Percentiles rank a stretch among this genome's conserved stretches.
Evolutionary conservation across 768 basidiomycete genomes (phyloP).

Genomic region (Boletus fagicola): DNA sequence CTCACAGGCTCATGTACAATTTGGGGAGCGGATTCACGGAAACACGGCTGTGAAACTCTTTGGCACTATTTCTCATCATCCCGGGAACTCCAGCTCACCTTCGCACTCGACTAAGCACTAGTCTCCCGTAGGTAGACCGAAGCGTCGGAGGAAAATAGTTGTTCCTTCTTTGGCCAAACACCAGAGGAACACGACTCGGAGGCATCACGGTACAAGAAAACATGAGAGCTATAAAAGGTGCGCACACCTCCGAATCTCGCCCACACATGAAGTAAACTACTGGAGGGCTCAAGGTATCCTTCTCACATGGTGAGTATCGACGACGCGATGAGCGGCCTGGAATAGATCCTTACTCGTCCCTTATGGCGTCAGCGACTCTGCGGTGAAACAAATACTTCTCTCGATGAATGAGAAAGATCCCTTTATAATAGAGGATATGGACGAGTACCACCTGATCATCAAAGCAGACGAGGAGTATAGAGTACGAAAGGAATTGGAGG

Average conservation of each 20-base stretch:
- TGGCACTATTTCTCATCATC: conserved; percentile 18
- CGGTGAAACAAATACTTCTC: conserved; percentile 85
- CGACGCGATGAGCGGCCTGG: background rate
- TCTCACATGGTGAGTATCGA: conserved; percentile 56
- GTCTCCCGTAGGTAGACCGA: too few species aligned
- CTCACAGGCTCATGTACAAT: background rate
- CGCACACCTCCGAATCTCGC: conserved; percentile 16
- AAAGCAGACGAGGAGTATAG: conserved; percentile 79
- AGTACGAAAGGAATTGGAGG: conserved; percentile 68
- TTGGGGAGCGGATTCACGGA: background rate
- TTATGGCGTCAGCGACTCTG: conserved; percentile 60
- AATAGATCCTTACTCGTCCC: background rate
- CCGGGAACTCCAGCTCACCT: conserved; percentile 3
- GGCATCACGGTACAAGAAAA: background rate
- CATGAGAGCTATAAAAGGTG: conserved; percentile 69
- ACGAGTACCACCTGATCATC: conserved; percentile 80
- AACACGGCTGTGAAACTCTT: conserved; percentile 1
- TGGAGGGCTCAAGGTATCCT: conserved; percentile 48
- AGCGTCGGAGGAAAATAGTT: background rate
- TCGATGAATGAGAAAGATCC: conserved; percentile 75
- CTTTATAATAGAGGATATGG: conserved; percentile 86
- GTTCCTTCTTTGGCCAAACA: background rate
- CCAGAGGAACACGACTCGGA: background rate
- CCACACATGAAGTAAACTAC: conserved; percentile 7
- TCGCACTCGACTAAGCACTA: conserved; percentile 1